phyloP scores from a whole-genome alignment of 371 early-diverging fungal species.

The Mortierella sp. region DNA sequence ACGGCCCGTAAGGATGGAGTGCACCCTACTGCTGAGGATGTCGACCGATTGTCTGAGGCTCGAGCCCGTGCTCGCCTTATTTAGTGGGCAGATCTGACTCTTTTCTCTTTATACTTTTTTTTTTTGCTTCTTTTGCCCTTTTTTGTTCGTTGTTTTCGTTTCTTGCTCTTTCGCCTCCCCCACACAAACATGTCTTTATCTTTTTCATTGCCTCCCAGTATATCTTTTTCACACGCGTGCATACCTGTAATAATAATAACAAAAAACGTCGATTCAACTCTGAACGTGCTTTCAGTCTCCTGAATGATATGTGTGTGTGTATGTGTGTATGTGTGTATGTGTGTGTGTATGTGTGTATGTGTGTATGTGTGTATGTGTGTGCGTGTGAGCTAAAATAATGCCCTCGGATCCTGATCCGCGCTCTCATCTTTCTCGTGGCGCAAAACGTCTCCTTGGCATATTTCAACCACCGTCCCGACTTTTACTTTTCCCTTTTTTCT shows the following conservation, averaged over 20 bases:
- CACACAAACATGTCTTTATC: background rate
- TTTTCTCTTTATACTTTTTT: background rate
- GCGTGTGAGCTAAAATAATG: too few species aligned
- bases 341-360: too few species aligned
- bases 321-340: too few species aligned
- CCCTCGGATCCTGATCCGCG: background rate
- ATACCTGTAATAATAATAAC: background rate
- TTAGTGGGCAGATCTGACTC: background rate
- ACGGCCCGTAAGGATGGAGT: constrained; percentile 40
- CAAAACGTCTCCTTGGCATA: background rate
- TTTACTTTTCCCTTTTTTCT: background rate
- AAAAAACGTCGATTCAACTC: background rate
- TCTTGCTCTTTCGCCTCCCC: background rate
- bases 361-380: too few species aligned
- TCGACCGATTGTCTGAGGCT: constrained; percentile 32
- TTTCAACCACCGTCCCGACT: background rate
- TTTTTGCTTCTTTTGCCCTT: too few species aligned
- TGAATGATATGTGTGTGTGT: background rate
- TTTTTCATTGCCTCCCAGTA: background rate
- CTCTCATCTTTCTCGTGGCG: background rate
- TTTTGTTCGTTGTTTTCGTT: background rate
- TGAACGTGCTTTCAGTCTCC: background rate
- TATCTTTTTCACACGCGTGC: background rate
- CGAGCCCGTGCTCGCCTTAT: constrained; percentile 37
- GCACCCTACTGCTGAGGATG: constrained; percentile 38